Evolutionary conservation across 305 asterid genomes (phyloP), one percentile per base, ranked within the genome.

Genomic region (Fraxinus platypoda): DNA sequence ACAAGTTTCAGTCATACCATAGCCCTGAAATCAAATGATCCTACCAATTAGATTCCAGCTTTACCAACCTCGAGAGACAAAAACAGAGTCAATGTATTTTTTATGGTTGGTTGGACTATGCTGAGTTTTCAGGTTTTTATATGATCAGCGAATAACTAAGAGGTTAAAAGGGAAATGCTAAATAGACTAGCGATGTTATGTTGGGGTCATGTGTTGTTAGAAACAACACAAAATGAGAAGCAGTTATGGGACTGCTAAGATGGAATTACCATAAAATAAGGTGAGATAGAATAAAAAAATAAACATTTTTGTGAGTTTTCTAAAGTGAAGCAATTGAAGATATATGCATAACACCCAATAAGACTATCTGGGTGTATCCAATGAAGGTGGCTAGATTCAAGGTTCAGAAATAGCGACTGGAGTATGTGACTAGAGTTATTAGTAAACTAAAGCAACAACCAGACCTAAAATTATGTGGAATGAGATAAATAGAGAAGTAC

Each of bases 1-100:
- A 83, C 97, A 87, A 57, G 99, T 94, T 89, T 95, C 99, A 37
- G 99, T 95, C 99, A 95, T 94, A 68, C 99, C 98, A 79, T 91
- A 95, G 54, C 99, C 98, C 99, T 95, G 92, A 87, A 87, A 88
- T 77, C 62, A 77, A 59, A 84, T 31, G 54, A 62, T 11, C 54
- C 9, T 81, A 46, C 21, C 12, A 54, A 52, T 81, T 74, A 85
- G 81, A 83, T 80, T 52, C 38, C 73, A 57, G 34, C 2, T 17
- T 37, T 37, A 38, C 25, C 62, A 81, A 72, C 57, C 31, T 75
- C 76, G 62, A 79, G 62, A 70, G 77, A 78, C 72, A 80, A 17
- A 70, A 81, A 77, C 28, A 19, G 28, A 76, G 4, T 11, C 25
- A 43, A 71, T 75, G 76, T 38, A 26, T 8, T 66, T 66, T 66